A percentile compares a stretch with the other conserved stretches of the same genome.
These are phyloP conservation scores for Lodderomyces theae DNA, from an alignment of 1,139 yeast genomes.

Conservation along the genomic window DNA sequence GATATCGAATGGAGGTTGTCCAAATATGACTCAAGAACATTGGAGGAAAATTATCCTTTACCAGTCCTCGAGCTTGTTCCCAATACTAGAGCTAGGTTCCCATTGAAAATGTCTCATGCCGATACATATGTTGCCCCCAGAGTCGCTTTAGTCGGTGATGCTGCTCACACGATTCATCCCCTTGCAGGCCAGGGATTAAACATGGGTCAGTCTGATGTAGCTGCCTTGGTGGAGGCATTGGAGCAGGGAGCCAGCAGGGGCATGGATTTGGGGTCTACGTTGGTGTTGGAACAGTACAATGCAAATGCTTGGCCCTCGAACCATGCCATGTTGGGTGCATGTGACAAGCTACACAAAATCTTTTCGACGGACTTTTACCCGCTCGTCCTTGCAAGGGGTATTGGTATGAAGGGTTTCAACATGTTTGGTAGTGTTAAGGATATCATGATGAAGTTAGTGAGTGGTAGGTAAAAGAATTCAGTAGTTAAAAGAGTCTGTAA, in stretches of 20 bases:
- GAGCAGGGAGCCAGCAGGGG: slow-evolving; percentile 76
- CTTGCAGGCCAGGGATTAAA: slow-evolving; percentile 97
- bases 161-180: slow-evolving; percentile 97
- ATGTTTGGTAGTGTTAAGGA: slow-evolving; percentile 60
- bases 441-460: slow-evolving; percentile 36
- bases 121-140: slow-evolving; percentile 83
- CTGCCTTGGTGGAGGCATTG: slow-evolving; percentile 62
- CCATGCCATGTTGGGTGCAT: slow-evolving; percentile 78
- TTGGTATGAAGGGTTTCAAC: slow-evolving; percentile 73
- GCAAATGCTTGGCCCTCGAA: slow-evolving; percentile 76
- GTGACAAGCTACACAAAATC: slow-evolving; percentile 87
- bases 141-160: slow-evolving; percentile 92
- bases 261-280: slow-evolving; percentile 79
- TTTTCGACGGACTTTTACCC: slow-evolving; percentile 76
- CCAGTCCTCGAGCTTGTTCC: slow-evolving; percentile 57
- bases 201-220: slow-evolving; percentile 97
- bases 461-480: slow-evolving; percentile 28
- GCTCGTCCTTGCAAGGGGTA: slow-evolving; percentile 67
- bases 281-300: slow-evolving; percentile 85
- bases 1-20: slow-evolving; percentile 75
- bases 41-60: slow-evolving; percentile 66
- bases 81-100: slow-evolving; percentile 81
- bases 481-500: too few species aligned
- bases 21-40: slow-evolving; percentile 36
- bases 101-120: slow-evolving; percentile 84